These are phyloP conservation scores for Fragilariopsis cylindrus DNA, from an alignment of 108 stramenopile species.

Conservation along the genomic window DNA sequence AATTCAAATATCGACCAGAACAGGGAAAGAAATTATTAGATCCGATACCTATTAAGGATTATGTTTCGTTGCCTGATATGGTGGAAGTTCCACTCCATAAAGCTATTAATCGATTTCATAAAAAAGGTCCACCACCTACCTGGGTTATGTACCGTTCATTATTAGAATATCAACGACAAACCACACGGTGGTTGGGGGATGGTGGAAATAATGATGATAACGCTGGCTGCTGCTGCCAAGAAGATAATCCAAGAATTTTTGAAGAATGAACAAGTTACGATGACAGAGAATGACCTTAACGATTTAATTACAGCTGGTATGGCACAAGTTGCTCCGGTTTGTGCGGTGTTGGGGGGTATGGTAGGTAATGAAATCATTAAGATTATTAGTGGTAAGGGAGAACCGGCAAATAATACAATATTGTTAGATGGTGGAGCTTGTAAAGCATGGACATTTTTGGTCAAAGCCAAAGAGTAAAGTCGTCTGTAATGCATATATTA, in stretches of 20 bases:
- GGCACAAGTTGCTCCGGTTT: conserved; percentile 85
- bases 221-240: neutral
- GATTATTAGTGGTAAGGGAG: conserved; percentile 86
- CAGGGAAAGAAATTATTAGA: conserved; percentile 83
- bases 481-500: neutral
- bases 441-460: conserved; percentile 72
- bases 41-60: conserved; percentile 39
- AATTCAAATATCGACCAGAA: conserved; percentile 69
- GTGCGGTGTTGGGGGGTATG: conserved; percentile 91
- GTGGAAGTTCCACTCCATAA: conserved; percentile 42
- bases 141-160: conserved; percentile 64
- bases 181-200: conserved; percentile 23
- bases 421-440: conserved; percentile 76
- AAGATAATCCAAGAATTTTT: conserved; percentile 3
- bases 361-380: conserved; percentile 96
- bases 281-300: conserved; percentile 13
- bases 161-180: conserved; percentile 67
- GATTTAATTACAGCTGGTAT: conserved; percentile 55
- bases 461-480: conserved; percentile 37
- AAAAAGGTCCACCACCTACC: conserved; percentile 47
- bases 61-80: conserved; percentile 65
- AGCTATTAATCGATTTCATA: conserved; percentile 75
- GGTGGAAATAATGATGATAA: neutral
- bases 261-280: conserved; percentile 16
- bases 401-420: conserved; percentile 89